These are phyloP conservation scores for Silene conica DNA, from an alignment of 148 eudicot species.

Conservation along the genomic window DNA sequence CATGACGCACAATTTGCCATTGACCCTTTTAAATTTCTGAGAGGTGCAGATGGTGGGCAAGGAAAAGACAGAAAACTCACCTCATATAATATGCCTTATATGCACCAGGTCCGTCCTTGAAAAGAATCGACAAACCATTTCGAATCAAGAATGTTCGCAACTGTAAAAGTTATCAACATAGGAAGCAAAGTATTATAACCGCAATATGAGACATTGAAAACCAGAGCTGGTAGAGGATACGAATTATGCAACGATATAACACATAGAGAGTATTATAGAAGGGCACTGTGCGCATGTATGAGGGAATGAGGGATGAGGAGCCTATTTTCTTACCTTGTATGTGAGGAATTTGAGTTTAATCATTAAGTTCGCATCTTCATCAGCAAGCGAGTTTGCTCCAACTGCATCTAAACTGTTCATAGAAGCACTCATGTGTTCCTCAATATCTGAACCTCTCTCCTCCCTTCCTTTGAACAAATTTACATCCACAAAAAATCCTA, in stretches of 20 bases:
- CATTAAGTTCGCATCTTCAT: conserved; percentile 95
- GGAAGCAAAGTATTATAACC: background rate
- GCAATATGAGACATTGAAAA: background rate
- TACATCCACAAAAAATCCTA: conserved; percentile 94
- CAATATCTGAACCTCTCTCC: conserved; percentile 39
- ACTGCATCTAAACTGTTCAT: conserved; percentile 27
- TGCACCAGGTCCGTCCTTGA: conserved; percentile 83
- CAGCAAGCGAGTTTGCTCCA: conserved; percentile 60
- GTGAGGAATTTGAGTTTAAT: conserved; percentile 89
- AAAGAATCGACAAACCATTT: conserved; percentile 75
- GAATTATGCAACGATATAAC: background rate
- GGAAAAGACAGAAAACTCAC: conserved; percentile 29
- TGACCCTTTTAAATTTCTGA: background rate
- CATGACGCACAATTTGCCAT: background rate
- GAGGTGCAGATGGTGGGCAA: background rate
- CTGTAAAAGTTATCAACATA: conserved; percentile 35
- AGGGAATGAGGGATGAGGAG: background rate
- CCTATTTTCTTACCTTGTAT: conserved; percentile 53
- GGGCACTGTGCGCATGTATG: background rate
- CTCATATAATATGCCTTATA: conserved; percentile 78
- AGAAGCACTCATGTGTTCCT: conserved; percentile 23
- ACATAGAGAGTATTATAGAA: background rate
- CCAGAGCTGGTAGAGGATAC: background rate
- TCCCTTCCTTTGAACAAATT: conserved; percentile 64
- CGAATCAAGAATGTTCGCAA: conserved; percentile 87